Conservation (phyloP, 2,329 filamentous ascomycete species). For the Diaporthe helianthi region DNA sequence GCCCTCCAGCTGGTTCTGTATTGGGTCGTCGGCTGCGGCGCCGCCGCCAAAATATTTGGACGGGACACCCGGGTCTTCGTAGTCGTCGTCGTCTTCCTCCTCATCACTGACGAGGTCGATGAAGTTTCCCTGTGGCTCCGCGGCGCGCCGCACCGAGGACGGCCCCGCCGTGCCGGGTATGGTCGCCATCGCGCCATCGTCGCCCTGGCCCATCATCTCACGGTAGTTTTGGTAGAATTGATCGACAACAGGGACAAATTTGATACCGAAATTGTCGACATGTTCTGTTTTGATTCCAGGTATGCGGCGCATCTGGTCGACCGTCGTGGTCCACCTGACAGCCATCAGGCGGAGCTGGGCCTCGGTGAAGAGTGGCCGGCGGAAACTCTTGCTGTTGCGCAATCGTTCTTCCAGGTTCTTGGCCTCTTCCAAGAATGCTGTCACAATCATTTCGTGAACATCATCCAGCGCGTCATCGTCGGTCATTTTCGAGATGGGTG, state of each 20-base stretch:
- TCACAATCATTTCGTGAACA: slow-evolving; percentile 68
- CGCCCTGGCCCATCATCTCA: slow-evolving; percentile 54
- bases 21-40: slow-evolving; percentile 30
- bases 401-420: slow-evolving; percentile 66
- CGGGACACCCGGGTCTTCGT: slow-evolving; percentile 44
- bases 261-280: slow-evolving; percentile 66
- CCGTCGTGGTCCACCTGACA: slow-evolving; percentile 68
- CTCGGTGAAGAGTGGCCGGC: slow-evolving; percentile 71
- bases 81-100: slow-evolving; percentile 40
- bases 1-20: slow-evolving; percentile 36
- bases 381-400: slow-evolving; percentile 63
- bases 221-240: slow-evolving; percentile 54
- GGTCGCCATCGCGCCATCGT: slow-evolving; percentile 31
- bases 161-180: slow-evolving; percentile 31
- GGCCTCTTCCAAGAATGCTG: slow-evolving; percentile 69
- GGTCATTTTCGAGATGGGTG: slow-evolving; percentile 65
- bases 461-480: slow-evolving; percentile 58
- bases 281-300: slow-evolving; percentile 68
- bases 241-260: slow-evolving; percentile 66
- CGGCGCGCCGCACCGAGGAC: neutral
- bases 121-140: slow-evolving; percentile 48
- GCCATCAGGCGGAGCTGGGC: slow-evolving; percentile 76
- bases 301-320: slow-evolving; percentile 69
- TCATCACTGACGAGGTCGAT: slow-evolving; percentile 62
- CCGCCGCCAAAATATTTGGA: slow-evolving; percentile 56